Evolutionary conservation across 192 early-diverging fungal species (phyloP).

Genomic region (Entomortierella parvispora): DNA sequence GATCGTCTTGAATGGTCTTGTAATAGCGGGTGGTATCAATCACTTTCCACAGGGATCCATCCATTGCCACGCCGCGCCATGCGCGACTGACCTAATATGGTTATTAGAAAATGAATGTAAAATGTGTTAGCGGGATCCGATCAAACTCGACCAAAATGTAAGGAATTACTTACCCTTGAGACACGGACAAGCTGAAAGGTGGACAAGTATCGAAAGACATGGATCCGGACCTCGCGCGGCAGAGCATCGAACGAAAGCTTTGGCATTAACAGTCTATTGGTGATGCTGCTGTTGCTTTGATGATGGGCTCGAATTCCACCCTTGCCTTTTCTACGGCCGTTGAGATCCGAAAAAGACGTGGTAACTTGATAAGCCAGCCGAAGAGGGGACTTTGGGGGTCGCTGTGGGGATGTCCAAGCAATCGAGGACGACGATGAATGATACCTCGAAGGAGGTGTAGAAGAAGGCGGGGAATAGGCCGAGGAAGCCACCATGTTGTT

Average conservation of each 20-base stretch:
- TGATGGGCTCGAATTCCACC: slow-evolving; percentile 1
- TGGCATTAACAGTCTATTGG: not conserved
- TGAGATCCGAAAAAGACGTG: slow-evolving; percentile 4
- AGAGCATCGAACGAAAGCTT: slow-evolving; percentile 26
- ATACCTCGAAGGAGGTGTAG: slow-evolving; percentile 7
- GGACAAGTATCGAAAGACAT: slow-evolving; percentile 38
- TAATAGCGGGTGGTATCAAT: slow-evolving; percentile 38
- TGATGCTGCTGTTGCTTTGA: not conserved
- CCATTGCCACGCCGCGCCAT: slow-evolving; percentile 41
- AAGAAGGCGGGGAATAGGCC: not conserved
- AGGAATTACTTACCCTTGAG: slow-evolving; percentile 32
- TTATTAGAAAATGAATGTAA: too few relatives aligned
- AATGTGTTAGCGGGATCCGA: too few relatives aligned
- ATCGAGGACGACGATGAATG: slow-evolving; percentile 25
- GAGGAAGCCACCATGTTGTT: not conserved
- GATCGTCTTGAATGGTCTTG: slow-evolving; percentile 36
- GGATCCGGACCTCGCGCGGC: slow-evolving; percentile 37
- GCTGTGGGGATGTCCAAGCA: slow-evolving; percentile 28
- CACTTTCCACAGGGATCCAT: slow-evolving; percentile 40
- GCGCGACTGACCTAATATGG: slow-evolving; percentile 39
- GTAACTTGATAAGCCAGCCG: not conserved
- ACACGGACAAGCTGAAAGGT: slow-evolving; percentile 42
- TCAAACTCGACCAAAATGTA: too few relatives aligned
- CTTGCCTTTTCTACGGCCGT: slow-evolving; percentile 5
- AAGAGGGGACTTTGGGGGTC: not conserved